Evolutionary conservation across 2,329 filamentous ascomycete species (phyloP), one percentile per base, ranked within the genome.

Genomic region (Colletotrichum tabaci): DNA sequence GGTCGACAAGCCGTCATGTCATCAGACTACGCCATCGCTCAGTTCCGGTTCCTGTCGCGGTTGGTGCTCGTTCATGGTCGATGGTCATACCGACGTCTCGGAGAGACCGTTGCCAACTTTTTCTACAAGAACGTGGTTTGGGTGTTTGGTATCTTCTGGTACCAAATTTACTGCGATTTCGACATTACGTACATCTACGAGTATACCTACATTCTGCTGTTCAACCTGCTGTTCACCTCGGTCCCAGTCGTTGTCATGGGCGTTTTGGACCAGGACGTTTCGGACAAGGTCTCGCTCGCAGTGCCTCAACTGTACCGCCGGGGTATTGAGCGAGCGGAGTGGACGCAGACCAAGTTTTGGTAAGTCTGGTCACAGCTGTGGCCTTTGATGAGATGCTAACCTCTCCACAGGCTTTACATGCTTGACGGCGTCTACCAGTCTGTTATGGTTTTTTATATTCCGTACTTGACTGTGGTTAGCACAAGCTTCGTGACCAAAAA

Each of bases 81-180:
- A 70, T 98, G 95, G 94, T 98, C 95, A n/a, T 99, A 99, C 84
- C 90, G 96, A 64, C 91, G 96, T 77, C 85, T 99, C 80, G 94
- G 93, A 40, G 96, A 99, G 85, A 94, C 92, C 57, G 98, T 97
- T 78, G 94, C 95, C 81, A 99, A 99, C 82, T 99, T 99, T 88
- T 99, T 99, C 87, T 99, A 98, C 90, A 99, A 99, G 92, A 99
- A 98, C 85, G 93, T 99, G 83, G 93, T 98, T 63, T 99, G 96
- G 96, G 96, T 94, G 0, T 96, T 98, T 79, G 90, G 93, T 53
- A 93, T 99, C 70, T 98, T 98, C 88, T 98, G 96, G 96, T 99
- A 94, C 83, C 95, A 97, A 80, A 94, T 98, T 66, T 99, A 93
- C 83, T 94, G 93, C 86, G 93, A 97, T 83, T 98, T 97, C 81